These are phyloP conservation scores for Starmerella floricola DNA, from an alignment of 805 yeast species.

Conservation along the genomic window DNA sequence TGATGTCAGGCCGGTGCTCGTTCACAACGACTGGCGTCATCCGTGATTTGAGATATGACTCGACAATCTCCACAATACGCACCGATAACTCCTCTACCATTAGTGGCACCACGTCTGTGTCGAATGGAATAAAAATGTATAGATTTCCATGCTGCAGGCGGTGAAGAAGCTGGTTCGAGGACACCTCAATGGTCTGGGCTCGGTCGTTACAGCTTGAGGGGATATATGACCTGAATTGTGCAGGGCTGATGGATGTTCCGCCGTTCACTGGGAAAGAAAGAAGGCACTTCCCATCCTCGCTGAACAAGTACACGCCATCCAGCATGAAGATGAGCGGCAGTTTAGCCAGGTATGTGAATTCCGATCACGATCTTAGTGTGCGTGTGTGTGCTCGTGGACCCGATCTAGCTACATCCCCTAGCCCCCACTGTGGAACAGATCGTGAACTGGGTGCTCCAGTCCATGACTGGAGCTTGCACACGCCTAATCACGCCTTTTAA, in stretches of 20 bases:
- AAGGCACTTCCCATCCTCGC: slow-evolving; percentile 12
- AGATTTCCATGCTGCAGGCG: slow-evolving; percentile 23
- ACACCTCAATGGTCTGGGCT: slow-evolving; percentile 17
- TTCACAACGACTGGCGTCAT: slow-evolving; percentile 48
- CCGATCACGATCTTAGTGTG: too few relatives aligned
- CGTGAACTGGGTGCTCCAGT: too few relatives aligned
- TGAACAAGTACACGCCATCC: slow-evolving; percentile 18
- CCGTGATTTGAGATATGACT: slow-evolving; percentile 48
- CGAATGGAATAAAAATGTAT: slow-evolving; percentile 26
- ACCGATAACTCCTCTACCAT: slow-evolving; percentile 44
- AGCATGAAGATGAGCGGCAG: neutral
- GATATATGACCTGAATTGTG: neutral
- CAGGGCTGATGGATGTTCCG: neutral
- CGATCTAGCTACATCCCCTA: too few relatives aligned
- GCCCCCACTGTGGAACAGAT: too few relatives aligned
- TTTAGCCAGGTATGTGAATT: too few relatives aligned
- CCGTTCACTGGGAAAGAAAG: slow-evolving; percentile 9
- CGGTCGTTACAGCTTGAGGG: neutral
- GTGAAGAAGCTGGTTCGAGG: slow-evolving; percentile 26
- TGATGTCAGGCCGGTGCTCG: slow-evolving; percentile 57
- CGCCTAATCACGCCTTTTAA: too few relatives aligned
- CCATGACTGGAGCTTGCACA: too few relatives aligned
- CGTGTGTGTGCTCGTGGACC: too few relatives aligned
- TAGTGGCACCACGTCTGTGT: slow-evolving; percentile 35
- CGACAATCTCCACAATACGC: slow-evolving; percentile 39